These are phyloP conservation scores for Fusarium sp. DNA, from an alignment of 2,329 filamentous ascomycete species.

Conservation along the genomic window DNA sequence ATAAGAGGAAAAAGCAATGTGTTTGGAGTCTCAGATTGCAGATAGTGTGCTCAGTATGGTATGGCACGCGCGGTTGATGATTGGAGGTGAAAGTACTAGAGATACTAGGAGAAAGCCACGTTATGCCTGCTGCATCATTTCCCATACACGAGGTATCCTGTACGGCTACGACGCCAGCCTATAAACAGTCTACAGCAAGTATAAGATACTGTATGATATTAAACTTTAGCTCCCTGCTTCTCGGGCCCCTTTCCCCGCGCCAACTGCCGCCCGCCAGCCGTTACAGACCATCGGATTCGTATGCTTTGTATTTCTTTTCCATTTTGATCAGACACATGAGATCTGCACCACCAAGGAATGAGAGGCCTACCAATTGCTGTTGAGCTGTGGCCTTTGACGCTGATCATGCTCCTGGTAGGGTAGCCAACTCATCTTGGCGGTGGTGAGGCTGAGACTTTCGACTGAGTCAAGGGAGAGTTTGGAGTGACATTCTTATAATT, in stretches of 20 bases:
- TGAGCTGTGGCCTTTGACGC: not conserved
- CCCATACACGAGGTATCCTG: not conserved
- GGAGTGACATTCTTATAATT: not conserved
- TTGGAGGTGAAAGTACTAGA: conserved; percentile 10
- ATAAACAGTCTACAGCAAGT: not conserved
- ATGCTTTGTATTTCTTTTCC: not conserved
- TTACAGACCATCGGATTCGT: not conserved
- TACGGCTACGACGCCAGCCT: not conserved
- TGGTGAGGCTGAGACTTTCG: conserved; percentile 26
- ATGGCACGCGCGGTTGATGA: conserved; percentile 19
- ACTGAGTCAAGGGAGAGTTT: conserved; percentile 22
- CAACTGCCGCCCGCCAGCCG: conserved; percentile 16
- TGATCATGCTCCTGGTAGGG: not conserved
- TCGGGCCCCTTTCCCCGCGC: conserved; percentile 12
- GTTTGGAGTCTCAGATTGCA: not conserved
- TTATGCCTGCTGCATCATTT: conserved; percentile 17
- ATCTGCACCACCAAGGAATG: not conserved
- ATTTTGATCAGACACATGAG: not conserved
- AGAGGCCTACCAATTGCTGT: not conserved
- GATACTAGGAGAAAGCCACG: conserved; percentile 25
- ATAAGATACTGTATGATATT: not conserved
- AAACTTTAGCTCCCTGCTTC: not conserved
- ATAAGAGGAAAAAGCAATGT: not conserved
- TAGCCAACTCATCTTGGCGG: conserved; percentile 2
- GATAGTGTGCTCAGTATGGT: not conserved